Evolutionary conservation across 208 protist species (phyloP).

Genomic region (Trypanosomatidae sp.): DNA sequence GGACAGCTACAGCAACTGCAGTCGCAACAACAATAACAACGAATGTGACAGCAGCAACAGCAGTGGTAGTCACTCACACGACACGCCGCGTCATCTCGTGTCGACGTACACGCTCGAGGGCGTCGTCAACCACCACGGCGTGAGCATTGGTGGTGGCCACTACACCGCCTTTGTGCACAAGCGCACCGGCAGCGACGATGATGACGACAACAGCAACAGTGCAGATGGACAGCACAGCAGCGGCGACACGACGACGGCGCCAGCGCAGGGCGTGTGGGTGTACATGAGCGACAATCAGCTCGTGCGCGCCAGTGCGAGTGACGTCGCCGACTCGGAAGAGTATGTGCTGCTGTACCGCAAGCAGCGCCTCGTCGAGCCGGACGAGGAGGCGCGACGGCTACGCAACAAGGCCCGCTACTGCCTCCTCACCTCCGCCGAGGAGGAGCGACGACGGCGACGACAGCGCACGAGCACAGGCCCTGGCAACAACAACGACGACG

Average conservation of each 20-base stretch:
- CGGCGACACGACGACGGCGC: no score
- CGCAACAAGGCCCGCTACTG: conserved; percentile 42
- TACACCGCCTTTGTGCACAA: conserved; percentile 77
- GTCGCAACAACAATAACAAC: no score
- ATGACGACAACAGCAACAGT: background rate
- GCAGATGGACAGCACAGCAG: background rate
- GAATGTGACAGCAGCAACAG: no score
- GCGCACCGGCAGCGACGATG: conserved; percentile 4
- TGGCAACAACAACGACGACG: background rate
- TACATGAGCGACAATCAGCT: conserved; percentile 70
- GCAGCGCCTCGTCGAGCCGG: conserved; percentile 29
- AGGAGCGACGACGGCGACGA: background rate
- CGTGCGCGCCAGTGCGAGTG: conserved; percentile 6
- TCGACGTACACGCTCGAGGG: conserved; percentile 71
- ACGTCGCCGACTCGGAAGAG: conserved; percentile 62
- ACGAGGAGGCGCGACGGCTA: conserved; percentile 13
- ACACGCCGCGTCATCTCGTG: no score
- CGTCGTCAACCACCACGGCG: conserved; percentile 78
- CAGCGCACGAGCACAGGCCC: background rate
- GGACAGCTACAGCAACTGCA: no score
- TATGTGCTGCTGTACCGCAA: conserved; percentile 81
- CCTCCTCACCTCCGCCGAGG: background rate
- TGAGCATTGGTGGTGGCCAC: conserved; percentile 68
- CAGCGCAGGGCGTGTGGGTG: conserved; percentile 38
- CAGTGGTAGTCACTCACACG: no score